Evolutionary conservation across 257 asterid genomes (phyloP), one percentile per base, ranked within the genome.

Genomic region (Plantago major): DNA sequence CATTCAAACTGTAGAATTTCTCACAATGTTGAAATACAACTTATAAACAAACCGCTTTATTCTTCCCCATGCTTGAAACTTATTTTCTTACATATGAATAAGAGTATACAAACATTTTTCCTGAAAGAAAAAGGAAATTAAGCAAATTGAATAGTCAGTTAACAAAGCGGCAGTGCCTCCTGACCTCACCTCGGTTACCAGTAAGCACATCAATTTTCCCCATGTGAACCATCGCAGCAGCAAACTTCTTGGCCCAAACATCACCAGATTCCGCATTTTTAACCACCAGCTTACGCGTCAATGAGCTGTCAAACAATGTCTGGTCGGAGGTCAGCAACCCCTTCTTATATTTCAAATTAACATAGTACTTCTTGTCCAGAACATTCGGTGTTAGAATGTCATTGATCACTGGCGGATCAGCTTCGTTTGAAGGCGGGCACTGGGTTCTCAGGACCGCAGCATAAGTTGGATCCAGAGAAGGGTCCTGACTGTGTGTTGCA

Each of bases 201-300:
- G 81, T 76, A 0, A 83, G 76, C 19, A 76, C 71, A 5, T 74
- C 81, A 9, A 78, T 74, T 12, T 30, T 48, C 7, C 87, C 85
- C 79, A 81, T 63, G 7, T 55, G 71, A 65, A 76, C 70, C 76
- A 77, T 83, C 9, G 90, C 83, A n/a, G 62, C 63, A 11, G 65
- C 83, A 52, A 81, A 82, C 58, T 82, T 72, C 11, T 58, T 71
- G 16, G 46, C 63, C 73, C 77, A 67, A 11, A 54, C 73, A 4
- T 60, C 28, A 14, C 58, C 67, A 17, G 55, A 63, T 17, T 63
- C 60, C 14, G 38, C 70, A 43, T 77, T 77, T 38, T 67, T 19
- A 58, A 59, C 46, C 30, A 79, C 80, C 30, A 73, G 28, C 15
- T 76, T 76, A 26, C 49, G 63, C 4, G 84, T 79, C 50, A 68